A percentile compares a stretch with the other conserved stretches of the same genome.
phyloP scores from a whole-genome alignment of 1,284 basidiomycete genomes.

The Marasmius tenuissimus region DNA sequence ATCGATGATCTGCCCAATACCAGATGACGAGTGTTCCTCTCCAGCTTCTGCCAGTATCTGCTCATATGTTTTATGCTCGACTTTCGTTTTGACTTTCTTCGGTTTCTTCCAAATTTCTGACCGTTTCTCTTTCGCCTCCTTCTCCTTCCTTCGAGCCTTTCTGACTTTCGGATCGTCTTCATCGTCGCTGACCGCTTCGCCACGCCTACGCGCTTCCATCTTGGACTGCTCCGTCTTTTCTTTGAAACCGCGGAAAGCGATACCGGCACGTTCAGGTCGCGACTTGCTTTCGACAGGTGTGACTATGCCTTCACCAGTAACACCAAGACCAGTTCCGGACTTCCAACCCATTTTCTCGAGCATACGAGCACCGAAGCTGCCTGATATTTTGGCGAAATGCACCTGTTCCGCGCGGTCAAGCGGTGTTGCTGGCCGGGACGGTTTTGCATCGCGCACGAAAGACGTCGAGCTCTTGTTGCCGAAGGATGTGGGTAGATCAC shows the following conservation, averaged over 20 bases:
- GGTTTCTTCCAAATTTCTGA: constrained; percentile 81
- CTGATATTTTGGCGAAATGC: constrained; percentile 80
- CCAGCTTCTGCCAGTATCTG: constrained; percentile 88
- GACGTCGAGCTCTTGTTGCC: constrained; percentile 34
- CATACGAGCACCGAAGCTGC: constrained; percentile 82
- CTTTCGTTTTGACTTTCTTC: constrained; percentile 79
- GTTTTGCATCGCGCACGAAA: constrained; percentile 55
- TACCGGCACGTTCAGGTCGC: constrained; percentile 82
- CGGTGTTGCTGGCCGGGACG: constrained; percentile 45
- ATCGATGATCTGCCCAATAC: constrained; percentile 87
- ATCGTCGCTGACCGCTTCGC: constrained; percentile 77
- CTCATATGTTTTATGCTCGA: constrained; percentile 95
- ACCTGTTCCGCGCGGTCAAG: constrained; percentile 67
- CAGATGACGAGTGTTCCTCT: constrained; percentile 50
- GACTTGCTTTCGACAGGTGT: constrained; percentile 85
- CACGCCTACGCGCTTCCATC: constrained; percentile 74
- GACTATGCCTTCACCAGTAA: constrained; percentile 80
- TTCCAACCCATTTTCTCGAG: constrained; percentile 96
- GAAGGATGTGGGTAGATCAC: constrained; percentile 24
- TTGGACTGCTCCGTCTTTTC: constrained; percentile 89
- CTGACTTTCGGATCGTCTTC: constrained; percentile 55
- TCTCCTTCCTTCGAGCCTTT: constrained; percentile 48
- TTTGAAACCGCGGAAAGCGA: constrained; percentile 83
- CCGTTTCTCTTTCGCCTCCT: constrained; percentile 57
- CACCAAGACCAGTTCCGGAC: constrained; percentile 81